Percentiles rank a stretch among this genome's conserved stretches.
Evolutionary conservation across 2,329 filamentous ascomycete genomes (phyloP).

Genomic region (Colletotrichum agaves): DNA sequence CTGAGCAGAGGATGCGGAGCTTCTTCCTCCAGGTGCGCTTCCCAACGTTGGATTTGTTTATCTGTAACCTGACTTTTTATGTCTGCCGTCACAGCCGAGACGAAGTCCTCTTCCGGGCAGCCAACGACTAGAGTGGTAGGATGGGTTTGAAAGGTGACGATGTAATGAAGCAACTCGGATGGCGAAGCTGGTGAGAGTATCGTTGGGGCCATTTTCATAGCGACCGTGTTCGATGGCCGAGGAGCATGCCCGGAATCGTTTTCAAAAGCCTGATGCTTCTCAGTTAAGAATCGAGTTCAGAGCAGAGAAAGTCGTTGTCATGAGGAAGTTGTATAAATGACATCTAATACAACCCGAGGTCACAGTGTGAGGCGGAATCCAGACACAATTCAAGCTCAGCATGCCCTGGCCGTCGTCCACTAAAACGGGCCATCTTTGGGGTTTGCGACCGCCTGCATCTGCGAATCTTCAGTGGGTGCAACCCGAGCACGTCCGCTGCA

Average conservation of each 20-base stretch:
- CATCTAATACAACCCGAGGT: too few relatives aligned
- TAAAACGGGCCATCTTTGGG: not conserved
- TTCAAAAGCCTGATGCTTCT: too few relatives aligned
- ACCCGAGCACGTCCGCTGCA: not conserved
- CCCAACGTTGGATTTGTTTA: not conserved
- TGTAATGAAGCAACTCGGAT: constrained; percentile 71
- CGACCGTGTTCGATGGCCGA: too few relatives aligned
- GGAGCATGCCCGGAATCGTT: too few relatives aligned
- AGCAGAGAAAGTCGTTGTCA: too few relatives aligned
- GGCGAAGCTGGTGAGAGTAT: constrained; percentile 65
- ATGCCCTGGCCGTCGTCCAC: not conserved
- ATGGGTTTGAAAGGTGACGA: constrained; percentile 66
- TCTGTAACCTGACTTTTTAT: constrained; percentile 42
- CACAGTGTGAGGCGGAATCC: too few relatives aligned
- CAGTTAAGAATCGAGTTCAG: too few relatives aligned
- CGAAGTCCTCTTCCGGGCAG: constrained; percentile 71
- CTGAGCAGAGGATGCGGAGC: constrained; percentile 56
- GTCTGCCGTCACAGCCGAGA: constrained; percentile 65
- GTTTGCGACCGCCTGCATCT: not conserved
- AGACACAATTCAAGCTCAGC: too few relatives aligned
- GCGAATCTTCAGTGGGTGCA: not conserved
- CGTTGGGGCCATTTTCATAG: constrained; percentile 44
- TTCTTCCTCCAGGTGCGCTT: not conserved
- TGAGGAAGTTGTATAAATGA: too few relatives aligned
- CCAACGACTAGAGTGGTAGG: constrained; percentile 79